Conservation (phyloP, 164 flowering plant genomes). For the Annona cherimola region DNA sequence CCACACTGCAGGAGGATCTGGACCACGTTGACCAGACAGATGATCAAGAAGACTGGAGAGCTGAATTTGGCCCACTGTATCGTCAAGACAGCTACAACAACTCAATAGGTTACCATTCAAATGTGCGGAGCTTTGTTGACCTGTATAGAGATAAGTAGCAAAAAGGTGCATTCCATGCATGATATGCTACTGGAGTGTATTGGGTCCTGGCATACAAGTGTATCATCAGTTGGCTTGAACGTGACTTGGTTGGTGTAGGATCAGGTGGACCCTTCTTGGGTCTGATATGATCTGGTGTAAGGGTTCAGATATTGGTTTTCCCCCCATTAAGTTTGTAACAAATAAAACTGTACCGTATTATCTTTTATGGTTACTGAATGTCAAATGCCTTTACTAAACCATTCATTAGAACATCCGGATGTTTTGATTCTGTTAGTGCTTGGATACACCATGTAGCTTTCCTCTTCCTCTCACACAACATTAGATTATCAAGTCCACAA, state of each 20-base stretch:
- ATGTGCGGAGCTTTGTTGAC: constrained; percentile 2
- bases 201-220: too few relatives aligned
- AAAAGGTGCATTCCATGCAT: neutral
- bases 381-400: too few relatives aligned
- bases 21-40: constrained; percentile 20
- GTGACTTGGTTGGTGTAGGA: neutral
- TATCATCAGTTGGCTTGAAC: neutral
- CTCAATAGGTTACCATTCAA: neutral
- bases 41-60: constrained; percentile 91
- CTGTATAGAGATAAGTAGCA: constrained; percentile 7
- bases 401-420: too few relatives aligned
- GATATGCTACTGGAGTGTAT: neutral
- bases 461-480: too few relatives aligned
- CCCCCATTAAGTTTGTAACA: neutral
- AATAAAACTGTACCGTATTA: neutral
- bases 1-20: constrained; percentile 35
- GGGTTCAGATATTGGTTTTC: neutral
- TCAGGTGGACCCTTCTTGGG: constrained; percentile 1
- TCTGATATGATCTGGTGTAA: neutral
- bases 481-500: too few relatives aligned
- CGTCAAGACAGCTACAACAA: constrained; percentile 17
- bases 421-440: too few relatives aligned
- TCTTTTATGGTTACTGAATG: neutral
- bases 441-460: too few relatives aligned
- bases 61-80: constrained; percentile 76